Base-by-base conservation (phyloP, 352 stramenopile genomes). In the Phytophthora sp. region DNA sequence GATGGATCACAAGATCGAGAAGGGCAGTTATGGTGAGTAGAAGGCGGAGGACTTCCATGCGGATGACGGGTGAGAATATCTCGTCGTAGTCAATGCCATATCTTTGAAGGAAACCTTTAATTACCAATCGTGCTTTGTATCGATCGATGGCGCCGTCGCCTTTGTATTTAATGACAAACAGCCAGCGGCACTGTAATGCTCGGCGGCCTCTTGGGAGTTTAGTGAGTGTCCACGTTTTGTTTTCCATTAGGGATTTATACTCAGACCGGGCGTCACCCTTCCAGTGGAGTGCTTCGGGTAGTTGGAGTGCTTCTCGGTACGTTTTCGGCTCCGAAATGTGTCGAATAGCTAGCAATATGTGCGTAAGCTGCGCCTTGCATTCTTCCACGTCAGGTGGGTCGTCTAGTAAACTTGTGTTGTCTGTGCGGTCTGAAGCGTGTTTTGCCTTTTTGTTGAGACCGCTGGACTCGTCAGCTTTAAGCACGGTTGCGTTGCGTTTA, bases 101-200 rank as follows among this genome's bases (percentile, higher is more conserved):
- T 54, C n/a, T 29, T 31, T 55, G 47, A 5, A 67, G 21, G 23
- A 63, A 59, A 0, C 30, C 54, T 51, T 69, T 63, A 23, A 62
- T 56, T 1, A 55, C 41, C 8, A 67, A 31, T 15, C 45, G 33
- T 33, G 57, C 35, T 51, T 67, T 67, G 20, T 38, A 60, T 46
- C 24, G 60, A n/a, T 69, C 51, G 44, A 69, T 57, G 1, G 8
- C 18, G 38, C 47, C 38, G 39, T 70, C 20, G 1, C 26, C 12
- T n/a, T 58, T 69, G 52, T 56, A 60, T 35, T 70, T 70, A 3
- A 70, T 30, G 1, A 53, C 54, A 45, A 42, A 65, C 24, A 65
- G 35, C 39, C 54, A 65, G 6, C 62, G 54, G 29, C 27, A 44
- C 21, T 31, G 20, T 1, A 57, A 26, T 1, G 41, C 20, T 1